Base-by-base conservation (phyloP, 2,329 filamentous ascomycete genomes). In the Xylaria sp. region DNA sequence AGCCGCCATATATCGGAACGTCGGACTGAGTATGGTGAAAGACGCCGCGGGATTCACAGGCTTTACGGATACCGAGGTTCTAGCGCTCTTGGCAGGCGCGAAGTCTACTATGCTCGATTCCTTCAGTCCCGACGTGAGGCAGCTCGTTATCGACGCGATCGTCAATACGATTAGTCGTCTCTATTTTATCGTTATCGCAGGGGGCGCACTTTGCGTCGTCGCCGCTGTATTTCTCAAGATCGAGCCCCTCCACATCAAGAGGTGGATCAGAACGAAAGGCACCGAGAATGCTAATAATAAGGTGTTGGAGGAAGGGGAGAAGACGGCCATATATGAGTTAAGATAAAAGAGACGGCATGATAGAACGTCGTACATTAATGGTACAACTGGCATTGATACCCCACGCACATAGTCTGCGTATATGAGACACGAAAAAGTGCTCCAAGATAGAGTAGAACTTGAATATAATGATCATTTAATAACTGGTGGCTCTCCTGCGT, bases 1-100 rank as follows among this genome's bases (percentile, higher is more conserved):
- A 1, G 77, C 78, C 1, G 71, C 70, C 48, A 62, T 80, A 1
- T 80, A 77, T 66, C 74, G 79, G 61, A 80, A 80, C 23, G 38
- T 78, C 1, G 79, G 79, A 7, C 76, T 74, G 36, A 61, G 60
- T 28, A 59, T 74, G 15, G 68, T 79, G 7, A 59, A 66, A 11
- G 51, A 63, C 0, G 71, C 73, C 3, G 68, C 76, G n/a, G 63
- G 58, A 1, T 72, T 64, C 7, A 46, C 69, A 7, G 69, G 70
- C 1, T 74, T 73, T 59, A 63, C 69, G 17, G 71, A 73, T 46
- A 53, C 66, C 4, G 77, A 78, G 13, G 72, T 79, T 20, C 73
- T 75, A 2, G 73, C 74, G 57, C 71, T 79, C 0, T 58, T 80
- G 31, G 75, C 75, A 3, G 78, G 78, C 10, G 72, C 74, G 0